Percentiles rank a stretch among this genome's conserved stretches.
Conservation (phyloP, 345 rosid species). For the Excoecaria cochinchinensis region DNA sequence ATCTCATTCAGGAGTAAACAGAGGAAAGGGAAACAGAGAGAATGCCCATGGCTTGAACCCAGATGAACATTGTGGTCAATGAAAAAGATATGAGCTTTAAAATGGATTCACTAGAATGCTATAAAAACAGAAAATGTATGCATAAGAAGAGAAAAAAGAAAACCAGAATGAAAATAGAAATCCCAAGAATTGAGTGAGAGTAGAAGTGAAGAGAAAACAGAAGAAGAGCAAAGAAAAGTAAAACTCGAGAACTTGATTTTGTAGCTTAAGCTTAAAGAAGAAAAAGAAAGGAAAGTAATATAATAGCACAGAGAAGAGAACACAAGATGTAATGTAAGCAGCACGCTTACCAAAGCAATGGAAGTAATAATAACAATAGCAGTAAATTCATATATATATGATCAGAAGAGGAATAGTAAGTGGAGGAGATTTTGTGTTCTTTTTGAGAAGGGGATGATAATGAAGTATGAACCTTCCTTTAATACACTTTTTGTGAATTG, state of each 20-base stretch:
- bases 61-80: background rate
- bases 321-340: constrained; percentile 23
- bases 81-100: background rate
- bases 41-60: background rate
- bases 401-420: constrained; percentile 21
- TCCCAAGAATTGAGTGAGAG: constrained; percentile 15
- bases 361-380: constrained; percentile 39
- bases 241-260: constrained; percentile 8
- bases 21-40: background rate
- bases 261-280: constrained; percentile 29
- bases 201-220: constrained; percentile 11
- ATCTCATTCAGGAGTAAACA: constrained; percentile 1
- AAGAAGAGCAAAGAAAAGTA: background rate
- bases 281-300: constrained; percentile 28
- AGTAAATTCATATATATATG: constrained; percentile 25
- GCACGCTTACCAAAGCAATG: constrained; percentile 50
- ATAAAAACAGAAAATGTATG: background rate
- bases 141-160: constrained; percentile 15
- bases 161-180: constrained; percentile 13
- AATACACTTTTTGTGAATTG: too few relatives aligned
- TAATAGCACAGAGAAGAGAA: constrained; percentile 20
- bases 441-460: constrained; percentile 28
- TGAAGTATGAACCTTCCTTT: background rate
- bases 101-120: background rate
- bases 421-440: constrained; percentile 19